A percentile compares a stretch with the other conserved stretches of the same genome.
Evolutionary conservation across 345 rosid genomes (phyloP).

Genomic region (Geranium brycei): DNA sequence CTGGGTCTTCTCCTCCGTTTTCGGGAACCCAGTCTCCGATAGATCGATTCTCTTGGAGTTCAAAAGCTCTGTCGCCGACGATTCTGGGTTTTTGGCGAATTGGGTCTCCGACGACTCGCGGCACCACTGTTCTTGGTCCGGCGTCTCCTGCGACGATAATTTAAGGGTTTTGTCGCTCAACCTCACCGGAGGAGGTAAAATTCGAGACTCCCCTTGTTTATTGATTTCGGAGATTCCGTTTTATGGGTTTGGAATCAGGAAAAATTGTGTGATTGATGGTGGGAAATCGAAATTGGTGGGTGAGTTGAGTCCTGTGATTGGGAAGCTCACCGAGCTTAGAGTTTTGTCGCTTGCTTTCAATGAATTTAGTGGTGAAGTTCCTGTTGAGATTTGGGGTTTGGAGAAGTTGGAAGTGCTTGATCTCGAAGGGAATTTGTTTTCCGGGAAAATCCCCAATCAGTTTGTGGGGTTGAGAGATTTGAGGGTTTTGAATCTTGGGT

Average conservation of each 20-base stretch:
- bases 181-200: constrained; percentile 6
- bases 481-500: constrained; percentile 24
- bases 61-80: constrained; percentile 19
- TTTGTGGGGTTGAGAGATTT: constrained; percentile 15
- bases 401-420: constrained; percentile 19
- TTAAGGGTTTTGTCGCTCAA: constrained; percentile 15
- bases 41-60: constrained; percentile 13
- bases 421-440: constrained; percentile 26
- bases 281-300: constrained; percentile 16
- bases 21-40: constrained; percentile 1
- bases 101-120: constrained; percentile 6
- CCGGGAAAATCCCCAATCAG: constrained; percentile 13
- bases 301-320: constrained; percentile 20
- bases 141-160: constrained; percentile 17
- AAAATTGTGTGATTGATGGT: constrained; percentile 4
- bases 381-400: constrained; percentile 18
- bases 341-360: constrained; percentile 23
- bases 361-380: constrained; percentile 18
- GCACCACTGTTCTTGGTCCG: constrained; percentile 19
- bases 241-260: constrained; percentile 10
- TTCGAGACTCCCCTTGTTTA: constrained; percentile 14
- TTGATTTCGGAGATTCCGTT: constrained; percentile 9
- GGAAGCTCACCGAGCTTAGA: constrained; percentile 15
- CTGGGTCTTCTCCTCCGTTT: constrained; percentile 2
- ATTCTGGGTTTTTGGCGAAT: constrained; percentile 16